These are phyloP conservation scores for Carnegiea gigantea DNA, from an alignment of 179 eudicot species.

Conservation along the genomic window DNA sequence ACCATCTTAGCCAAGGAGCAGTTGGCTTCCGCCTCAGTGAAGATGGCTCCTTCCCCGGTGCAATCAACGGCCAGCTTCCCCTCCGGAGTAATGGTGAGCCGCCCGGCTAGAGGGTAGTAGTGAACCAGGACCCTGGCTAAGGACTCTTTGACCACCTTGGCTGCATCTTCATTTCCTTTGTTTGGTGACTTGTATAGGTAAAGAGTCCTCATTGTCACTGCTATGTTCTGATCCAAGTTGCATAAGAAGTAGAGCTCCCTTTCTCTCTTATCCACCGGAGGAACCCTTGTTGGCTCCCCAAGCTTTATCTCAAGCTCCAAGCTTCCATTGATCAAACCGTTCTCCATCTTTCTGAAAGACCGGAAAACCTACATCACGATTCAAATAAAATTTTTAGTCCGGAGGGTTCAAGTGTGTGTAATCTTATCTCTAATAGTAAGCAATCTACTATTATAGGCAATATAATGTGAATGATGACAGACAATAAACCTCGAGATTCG, in stretches of 20 bases:
- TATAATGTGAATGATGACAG: too few species aligned
- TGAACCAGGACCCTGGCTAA: slow-evolving; percentile 71
- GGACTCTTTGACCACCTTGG: slow-evolving; percentile 54
- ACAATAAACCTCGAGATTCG: too few species aligned
- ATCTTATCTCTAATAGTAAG: too few species aligned
- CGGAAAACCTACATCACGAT: too few species aligned
- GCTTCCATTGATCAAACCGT: neutral
- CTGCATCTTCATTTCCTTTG: slow-evolving; percentile 56
- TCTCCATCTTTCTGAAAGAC: neutral
- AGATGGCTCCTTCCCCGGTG: slow-evolving; percentile 79
- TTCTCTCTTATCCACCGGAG: slow-evolving; percentile 57
- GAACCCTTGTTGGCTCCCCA: slow-evolving; percentile 34
- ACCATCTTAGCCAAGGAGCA: slow-evolving; percentile 53
- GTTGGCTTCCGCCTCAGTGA: slow-evolving; percentile 76
- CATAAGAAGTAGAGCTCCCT: slow-evolving; percentile 66
- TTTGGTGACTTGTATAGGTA: slow-evolving; percentile 64
- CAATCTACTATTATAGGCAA: too few species aligned
- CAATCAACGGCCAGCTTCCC: slow-evolving; percentile 76
- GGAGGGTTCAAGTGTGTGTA: too few species aligned
- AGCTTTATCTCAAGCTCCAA: neutral
- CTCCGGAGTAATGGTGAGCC: slow-evolving; percentile 58
- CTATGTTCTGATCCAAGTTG: slow-evolving; percentile 91
- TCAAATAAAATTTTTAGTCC: too few species aligned
- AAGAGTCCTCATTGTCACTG: slow-evolving; percentile 79
- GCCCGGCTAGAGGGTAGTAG: slow-evolving; percentile 82